Evolutionary conservation across 2,329 filamentous ascomycete genomes (phyloP), one percentile per base, ranked within the genome.

Genomic region (Aspergillus sergii): DNA sequence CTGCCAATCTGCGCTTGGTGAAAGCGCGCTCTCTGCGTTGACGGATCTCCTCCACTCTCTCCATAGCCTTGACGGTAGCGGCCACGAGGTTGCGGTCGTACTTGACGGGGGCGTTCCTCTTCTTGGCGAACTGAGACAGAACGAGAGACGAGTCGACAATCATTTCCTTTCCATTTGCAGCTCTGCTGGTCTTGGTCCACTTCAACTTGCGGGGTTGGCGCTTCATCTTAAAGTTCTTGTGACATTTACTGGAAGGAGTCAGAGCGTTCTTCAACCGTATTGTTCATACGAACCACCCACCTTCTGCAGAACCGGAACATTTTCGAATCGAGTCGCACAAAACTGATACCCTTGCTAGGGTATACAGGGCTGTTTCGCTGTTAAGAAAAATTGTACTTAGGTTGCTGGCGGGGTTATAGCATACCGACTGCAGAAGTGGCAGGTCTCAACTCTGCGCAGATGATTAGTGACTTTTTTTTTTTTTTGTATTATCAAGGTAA

Each of bases 181-280:
- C 90, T 75, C 93, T 91, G 86, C 94, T 94, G 58, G 92, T 89
- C 85, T 97, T 97, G 66, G 94, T 97, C 95, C 94, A 97, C 81
- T 93, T 95, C 72, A 98, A 88, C 81, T 97, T 97, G 78, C 94
- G 89, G 41, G 94, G 94, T 82, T 98, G 97, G 70, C 95, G 90
- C 91, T 97, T 97, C 92, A 96, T 96, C 83, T 96, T 95, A 88
- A 96, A 96, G 79, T 89, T 90, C 74, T 89, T 89, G 80, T 90
- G 88, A 79, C 67, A 88, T 83, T 89, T 88, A 57, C 88, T 85
- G 81, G 80, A 91, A 91, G 23, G 28, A 32, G 48, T 51, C 28
- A 51, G 48, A 51, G 48, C 28, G 48, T 32, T 34, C 28, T 32
- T 51, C 48, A 11, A 34, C 26, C 26, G 3, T n/a, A 21, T 32